Base-by-base conservation (phyloP, 2,329 filamentous ascomycete genomes). In the Fusarium irregulare region DNA sequence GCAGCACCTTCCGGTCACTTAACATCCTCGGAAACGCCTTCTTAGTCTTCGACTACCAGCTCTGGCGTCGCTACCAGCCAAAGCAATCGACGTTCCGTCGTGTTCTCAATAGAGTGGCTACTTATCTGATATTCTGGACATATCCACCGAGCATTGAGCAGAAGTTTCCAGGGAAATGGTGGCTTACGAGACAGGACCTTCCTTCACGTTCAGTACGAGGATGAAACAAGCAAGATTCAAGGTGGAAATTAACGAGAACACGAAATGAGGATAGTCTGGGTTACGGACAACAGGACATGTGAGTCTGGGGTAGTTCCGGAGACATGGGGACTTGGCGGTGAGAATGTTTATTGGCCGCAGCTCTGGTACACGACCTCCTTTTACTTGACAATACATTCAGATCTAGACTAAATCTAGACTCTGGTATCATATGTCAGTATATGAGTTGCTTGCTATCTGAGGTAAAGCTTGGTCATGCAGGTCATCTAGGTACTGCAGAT, bases 141-240 rank as follows among this genome's bases (percentile, higher is more conserved):
- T 82, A 83, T 34, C 81, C 82, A 10, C 79, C 79, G 44, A 78
- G 75, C 21, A 72, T 82, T 7, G 79, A 82, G 60, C 80, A 82
- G 58, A 76, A 76, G 28, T 82, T 80, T 42, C 78, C 79, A 4
- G 75, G 73, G 27, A 75, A 23, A 56, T 78, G 73, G 74, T 77
- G 75, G 76, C 72, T 71, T 13, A 46, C 32, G 13, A 63, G 45
- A 11, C 34, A 50, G 14, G 12, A 46, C 20, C 30, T 32, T 11
- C 49, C 49, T 41, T n/a, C 32, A 18, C 13, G 23, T 16, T 23
- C 49, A 7, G 25, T 41, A 16, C 23, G 49, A 4, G 49, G 49
- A 18, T 41, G 23, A 41, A 41, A 40, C 16, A n/a, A 20, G 32
- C 6, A 18, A 14, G 2, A 32, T 25, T 5, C 4, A 20, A 1